phyloP scores from a whole-genome alignment of 148 eudicot species.

The Fagopyrum homotropicum region DNA sequence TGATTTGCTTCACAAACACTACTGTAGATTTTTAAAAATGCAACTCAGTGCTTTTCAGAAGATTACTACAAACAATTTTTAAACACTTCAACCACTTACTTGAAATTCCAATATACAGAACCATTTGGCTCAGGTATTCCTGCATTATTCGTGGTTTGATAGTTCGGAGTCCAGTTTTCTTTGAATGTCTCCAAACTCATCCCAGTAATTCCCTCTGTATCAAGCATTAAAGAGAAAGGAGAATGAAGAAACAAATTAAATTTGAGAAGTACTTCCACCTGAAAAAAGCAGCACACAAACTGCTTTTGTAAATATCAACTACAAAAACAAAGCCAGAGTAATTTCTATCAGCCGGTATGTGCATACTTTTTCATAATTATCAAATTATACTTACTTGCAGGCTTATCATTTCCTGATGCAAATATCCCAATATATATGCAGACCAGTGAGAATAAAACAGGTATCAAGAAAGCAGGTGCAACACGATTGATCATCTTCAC shows the following conservation, averaged over 20 bases:
- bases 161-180: constrained; percentile 81
- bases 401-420: constrained; percentile 62
- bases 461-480: constrained; percentile 93
- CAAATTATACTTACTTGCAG: constrained; percentile 41
- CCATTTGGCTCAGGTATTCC: constrained; percentile 93
- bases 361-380: neutral
- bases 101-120: constrained; percentile 69
- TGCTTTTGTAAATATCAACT: too few relatives aligned
- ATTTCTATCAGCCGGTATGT: neutral
- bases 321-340: neutral
- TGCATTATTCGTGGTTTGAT: constrained; percentile 74
- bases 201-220: constrained; percentile 86
- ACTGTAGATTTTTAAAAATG: too few relatives aligned
- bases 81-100: constrained; percentile 38
- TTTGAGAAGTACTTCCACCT: neutral
- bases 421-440: constrained; percentile 84
- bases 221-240: constrained; percentile 18
- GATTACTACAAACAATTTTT: neutral
- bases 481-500: constrained; percentile 97
- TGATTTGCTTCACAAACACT: too few relatives aligned
- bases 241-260: neutral
- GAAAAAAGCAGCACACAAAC: neutral
- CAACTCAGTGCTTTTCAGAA: neutral
- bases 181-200: constrained; percentile 66
- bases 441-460: constrained; percentile 80